Evolutionary conservation across 2,329 filamentous ascomycete genomes (phyloP), one percentile per base, ranked within the genome.

Genomic region (Eutypella sp.): DNA sequence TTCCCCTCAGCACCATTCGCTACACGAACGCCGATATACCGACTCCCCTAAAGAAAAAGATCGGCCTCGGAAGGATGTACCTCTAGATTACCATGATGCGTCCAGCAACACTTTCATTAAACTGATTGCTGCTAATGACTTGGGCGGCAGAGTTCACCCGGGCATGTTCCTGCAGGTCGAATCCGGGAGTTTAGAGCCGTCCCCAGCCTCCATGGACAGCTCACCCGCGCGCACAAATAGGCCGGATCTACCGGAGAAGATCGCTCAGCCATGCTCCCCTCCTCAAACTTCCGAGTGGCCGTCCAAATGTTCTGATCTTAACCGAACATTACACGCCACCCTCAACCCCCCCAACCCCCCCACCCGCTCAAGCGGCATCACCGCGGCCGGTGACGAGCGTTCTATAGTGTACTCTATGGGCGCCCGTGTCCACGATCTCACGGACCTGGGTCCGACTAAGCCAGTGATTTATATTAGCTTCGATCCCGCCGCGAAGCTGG

Each of bases 81-180:
- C 75, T 37, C 62, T 81, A 38, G 71, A 76, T 20, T 69, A 72
- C 3, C 86, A 86, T 57, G 71, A 77, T 42, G 60, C 69, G 11
- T 66, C 70, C 2, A 74, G 73, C 49, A 69, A 68, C 19, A 70
- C 80, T 0, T 85, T 80, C 54, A 44, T 85, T 5, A 82, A 86
- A 52, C 59, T 86, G 0, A 74, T 84, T 5, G 71, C n/a, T n/a
- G n/a, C n/a, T n/a, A n/a, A n/a, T n/a, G n/a, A n/a, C n/a, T n/a
- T n/a, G n/a, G n/a, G n/a, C n/a, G n/a, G n/a, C n/a, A n/a, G n/a
- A n/a, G n/a, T n/a, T n/a, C n/a, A n/a, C 4, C 65, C 64, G 42
- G 49, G 67, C 16, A 62, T 80, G 11, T 70, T 74, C 4, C 63
- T 86, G 4, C 70, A 76, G 22, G 64, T 77, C 9, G 73, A 73